A percentile compares a stretch with the other conserved stretches of the same genome.
Evolutionary conservation across 1,284 basidiomycete species (phyloP).

Genomic region (Porodaedalea pini): DNA sequence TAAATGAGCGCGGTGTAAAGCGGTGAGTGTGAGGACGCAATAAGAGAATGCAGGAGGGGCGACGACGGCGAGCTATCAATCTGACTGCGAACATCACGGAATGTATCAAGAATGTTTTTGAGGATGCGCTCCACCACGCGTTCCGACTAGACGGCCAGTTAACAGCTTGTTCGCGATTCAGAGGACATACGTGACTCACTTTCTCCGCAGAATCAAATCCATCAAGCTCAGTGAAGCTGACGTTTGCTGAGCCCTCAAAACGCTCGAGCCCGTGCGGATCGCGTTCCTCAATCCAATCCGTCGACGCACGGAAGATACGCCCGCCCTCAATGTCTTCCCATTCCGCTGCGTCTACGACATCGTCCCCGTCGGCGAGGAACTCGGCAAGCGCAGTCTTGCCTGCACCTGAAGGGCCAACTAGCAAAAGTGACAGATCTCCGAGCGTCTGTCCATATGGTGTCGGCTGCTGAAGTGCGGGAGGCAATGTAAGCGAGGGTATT

Average conservation of each 20-base stretch:
- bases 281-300: conserved; percentile 63
- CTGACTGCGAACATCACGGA: conserved; percentile 37
- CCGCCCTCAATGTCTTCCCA: conserved; percentile 49
- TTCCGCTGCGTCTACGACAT: conserved; percentile 50
- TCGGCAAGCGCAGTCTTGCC: conserved; percentile 31
- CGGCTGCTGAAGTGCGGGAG: conserved; percentile 52
- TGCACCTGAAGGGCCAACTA: conserved; percentile 43
- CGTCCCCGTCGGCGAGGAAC: conserved; percentile 41
- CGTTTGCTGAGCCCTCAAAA: conserved; percentile 57
- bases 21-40: conserved; percentile 17
- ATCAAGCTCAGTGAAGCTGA: conserved; percentile 53
- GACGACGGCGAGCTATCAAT: conserved; percentile 11
- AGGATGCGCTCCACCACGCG: conserved; percentile 34
- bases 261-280: conserved; percentile 62
- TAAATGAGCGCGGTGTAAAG: conserved; percentile 57
- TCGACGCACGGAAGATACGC: conserved; percentile 51
- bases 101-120: conserved; percentile 52
- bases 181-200: conserved; percentile 33
- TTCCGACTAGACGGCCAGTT: conserved; percentile 22
- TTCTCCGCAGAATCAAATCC: conserved; percentile 41
- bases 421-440: conserved; percentile 53
- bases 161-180: background rate
- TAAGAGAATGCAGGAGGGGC: conserved; percentile 17
- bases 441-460: conserved; percentile 63
- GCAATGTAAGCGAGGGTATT: conserved; percentile 65